phyloP scores from a whole-genome alignment of 2,329 filamentous ascomycete species.

The Talaromyces atroroseus region DNA sequence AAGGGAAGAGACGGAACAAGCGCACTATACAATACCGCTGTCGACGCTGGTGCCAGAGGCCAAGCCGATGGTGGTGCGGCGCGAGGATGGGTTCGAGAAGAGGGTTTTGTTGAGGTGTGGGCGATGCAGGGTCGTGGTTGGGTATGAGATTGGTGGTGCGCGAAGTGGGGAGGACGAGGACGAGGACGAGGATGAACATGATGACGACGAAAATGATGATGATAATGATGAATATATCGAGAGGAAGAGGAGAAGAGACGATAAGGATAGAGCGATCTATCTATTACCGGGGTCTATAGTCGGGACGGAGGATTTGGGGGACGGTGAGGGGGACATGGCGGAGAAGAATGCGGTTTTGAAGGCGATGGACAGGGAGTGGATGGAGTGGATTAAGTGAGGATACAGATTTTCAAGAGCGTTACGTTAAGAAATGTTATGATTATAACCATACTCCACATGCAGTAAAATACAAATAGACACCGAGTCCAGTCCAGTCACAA shows the following conservation, averaged over 20 bases:
- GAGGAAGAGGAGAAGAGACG: constrained; percentile 27
- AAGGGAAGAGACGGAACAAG: constrained; percentile 9
- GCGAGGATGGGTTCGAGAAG: constrained; percentile 64
- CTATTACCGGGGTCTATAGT: constrained; percentile 56
- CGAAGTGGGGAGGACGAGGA: constrained; percentile 13
- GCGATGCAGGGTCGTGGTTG: constrained; percentile 56
- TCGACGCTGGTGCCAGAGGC: constrained; percentile 45
- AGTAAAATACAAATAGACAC: constrained; percentile 1
- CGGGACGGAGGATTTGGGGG: constrained; percentile 52
- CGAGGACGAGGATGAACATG: constrained; percentile 15
- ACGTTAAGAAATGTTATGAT: neutral
- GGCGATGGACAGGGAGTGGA: constrained; percentile 32
- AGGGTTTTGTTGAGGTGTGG: constrained; percentile 54
- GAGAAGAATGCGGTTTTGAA: constrained; percentile 2
- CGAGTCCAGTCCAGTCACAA: neutral
- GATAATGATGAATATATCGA: constrained; percentile 9
- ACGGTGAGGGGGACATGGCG: constrained; percentile 17
- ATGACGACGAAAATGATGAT: constrained; percentile 15
- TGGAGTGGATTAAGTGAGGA: constrained; percentile 20
- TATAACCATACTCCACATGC: constrained; percentile 5
- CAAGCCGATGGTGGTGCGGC: constrained; percentile 48
- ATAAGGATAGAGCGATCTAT: constrained; percentile 48
- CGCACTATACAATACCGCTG: constrained; percentile 47
- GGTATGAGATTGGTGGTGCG: constrained; percentile 54
- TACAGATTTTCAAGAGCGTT: neutral